Evolutionary conservation across 1,139 yeast genomes (phyloP).

Genomic region (Protomyces arabidopsidicola): DNA sequence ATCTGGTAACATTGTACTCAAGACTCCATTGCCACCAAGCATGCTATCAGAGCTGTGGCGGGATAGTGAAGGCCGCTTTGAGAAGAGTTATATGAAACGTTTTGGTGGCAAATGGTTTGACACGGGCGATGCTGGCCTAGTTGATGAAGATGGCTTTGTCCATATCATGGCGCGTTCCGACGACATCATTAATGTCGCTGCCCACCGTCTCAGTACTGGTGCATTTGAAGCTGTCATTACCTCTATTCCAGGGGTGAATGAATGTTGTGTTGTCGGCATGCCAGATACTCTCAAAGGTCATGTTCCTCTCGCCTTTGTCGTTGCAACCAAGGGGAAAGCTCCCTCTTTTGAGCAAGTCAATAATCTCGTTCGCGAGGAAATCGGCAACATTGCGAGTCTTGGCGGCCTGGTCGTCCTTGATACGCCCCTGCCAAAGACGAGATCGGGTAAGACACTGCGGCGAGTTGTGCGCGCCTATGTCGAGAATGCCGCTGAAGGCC

Average conservation of each 20-base stretch:
- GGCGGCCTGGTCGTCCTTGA: constrained; percentile 10
- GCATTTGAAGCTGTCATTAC: constrained; percentile 24
- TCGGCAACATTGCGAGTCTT: constrained; percentile 19
- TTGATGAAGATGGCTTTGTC: constrained; percentile 21
- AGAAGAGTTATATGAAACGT: constrained; percentile 16
- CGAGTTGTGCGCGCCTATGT: constrained; percentile 14
- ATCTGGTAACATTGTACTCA: constrained; percentile 21
- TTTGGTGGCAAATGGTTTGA: constrained; percentile 20
- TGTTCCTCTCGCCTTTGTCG: constrained; percentile 18
- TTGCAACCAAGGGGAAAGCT: not conserved
- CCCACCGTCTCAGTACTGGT: constrained; percentile 20
- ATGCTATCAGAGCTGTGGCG: constrained; percentile 20
- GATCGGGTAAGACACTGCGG: constrained; percentile 23
- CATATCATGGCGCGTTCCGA: constrained; percentile 23
- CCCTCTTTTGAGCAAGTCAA: constrained; percentile 10
- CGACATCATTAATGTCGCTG: constrained; percentile 27
- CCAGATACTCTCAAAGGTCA: constrained; percentile 24
- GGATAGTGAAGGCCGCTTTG: constrained; percentile 8
- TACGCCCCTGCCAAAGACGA: constrained; percentile 16
- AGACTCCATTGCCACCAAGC: constrained; percentile 19
- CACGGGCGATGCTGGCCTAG: constrained; percentile 24
- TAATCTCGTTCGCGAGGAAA: constrained; percentile 8
- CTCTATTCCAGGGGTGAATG: constrained; percentile 7
- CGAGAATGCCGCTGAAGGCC: constrained; percentile 24
- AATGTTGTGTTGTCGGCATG: constrained; percentile 27